These are phyloP conservation scores for Candida nitratophila DNA, from an alignment of 805 yeast genomes.

Conservation along the genomic window DNA sequence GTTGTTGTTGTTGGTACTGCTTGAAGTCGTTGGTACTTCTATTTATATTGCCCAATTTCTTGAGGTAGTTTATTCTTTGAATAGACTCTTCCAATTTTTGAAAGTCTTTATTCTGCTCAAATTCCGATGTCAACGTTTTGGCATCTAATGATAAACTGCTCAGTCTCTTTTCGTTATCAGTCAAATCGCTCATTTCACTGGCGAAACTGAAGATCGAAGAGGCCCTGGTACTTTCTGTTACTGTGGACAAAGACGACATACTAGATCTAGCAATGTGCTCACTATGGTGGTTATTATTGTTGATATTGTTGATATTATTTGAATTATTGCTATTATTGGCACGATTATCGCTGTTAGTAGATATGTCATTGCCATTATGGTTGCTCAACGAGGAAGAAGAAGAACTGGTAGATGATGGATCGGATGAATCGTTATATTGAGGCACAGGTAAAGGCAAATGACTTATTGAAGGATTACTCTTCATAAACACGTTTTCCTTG, in stretches of 20 bases:
- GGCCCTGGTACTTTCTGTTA: slow-evolving; percentile 35
- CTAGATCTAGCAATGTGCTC: slow-evolving; percentile 1
- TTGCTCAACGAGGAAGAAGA: neutral
- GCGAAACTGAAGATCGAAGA: slow-evolving; percentile 37
- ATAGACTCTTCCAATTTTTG: slow-evolving; percentile 28
- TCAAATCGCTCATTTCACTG: slow-evolving; percentile 14
- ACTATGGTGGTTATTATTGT: neutral
- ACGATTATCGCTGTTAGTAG: neutral
- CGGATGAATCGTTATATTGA: neutral
- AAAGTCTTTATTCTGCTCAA: slow-evolving; percentile 24
- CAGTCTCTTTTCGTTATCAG: slow-evolving; percentile 15
- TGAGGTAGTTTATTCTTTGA: slow-evolving; percentile 22
- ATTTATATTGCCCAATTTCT: slow-evolving; percentile 5
- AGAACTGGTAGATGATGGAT: neutral
- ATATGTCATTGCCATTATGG: neutral
- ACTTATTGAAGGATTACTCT: neutral
- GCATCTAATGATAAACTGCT: slow-evolving; percentile 27
- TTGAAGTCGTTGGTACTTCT: neutral
- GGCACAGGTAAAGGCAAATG: neutral
- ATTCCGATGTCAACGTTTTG: slow-evolving; percentile 24
- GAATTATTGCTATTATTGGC: neutral
- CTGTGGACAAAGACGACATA: slow-evolving; percentile 22
- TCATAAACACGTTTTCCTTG: slow-evolving; percentile 25
- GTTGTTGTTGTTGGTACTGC: neutral
- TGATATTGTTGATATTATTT: slow-evolving; percentile 3